These are phyloP conservation scores for Fusarium sp. DNA, from an alignment of 2,329 filamentous ascomycete genomes.

Conservation along the genomic window DNA sequence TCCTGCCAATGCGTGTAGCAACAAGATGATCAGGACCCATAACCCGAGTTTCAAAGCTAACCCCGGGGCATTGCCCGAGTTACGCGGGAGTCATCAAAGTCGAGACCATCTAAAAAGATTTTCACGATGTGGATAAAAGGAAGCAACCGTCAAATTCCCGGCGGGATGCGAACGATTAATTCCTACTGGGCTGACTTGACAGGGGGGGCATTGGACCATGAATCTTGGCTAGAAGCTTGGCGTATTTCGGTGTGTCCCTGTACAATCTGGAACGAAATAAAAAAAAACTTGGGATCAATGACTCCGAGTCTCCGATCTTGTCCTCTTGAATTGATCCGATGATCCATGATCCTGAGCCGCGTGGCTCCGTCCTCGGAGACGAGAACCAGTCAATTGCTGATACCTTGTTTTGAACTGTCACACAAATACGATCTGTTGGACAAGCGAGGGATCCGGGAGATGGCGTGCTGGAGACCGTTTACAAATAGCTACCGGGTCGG, in stretches of 20 bases:
- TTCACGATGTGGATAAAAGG: not conserved
- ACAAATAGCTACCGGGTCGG: not conserved
- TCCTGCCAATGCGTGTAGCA: not conserved
- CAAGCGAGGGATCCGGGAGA: not conserved
- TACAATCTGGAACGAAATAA: not conserved
- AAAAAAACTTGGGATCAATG: not conserved
- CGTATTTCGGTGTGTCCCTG: not conserved
- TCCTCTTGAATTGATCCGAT: not conserved
- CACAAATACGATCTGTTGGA: not conserved
- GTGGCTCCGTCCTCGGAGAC: not conserved
- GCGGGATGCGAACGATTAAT: not conserved
- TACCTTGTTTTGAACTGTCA: not conserved
- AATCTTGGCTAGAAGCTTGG: not conserved
- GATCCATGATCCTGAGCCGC: not conserved
- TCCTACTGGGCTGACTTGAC: not conserved
- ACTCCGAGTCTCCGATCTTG: not conserved
- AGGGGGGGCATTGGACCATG: not conserved
- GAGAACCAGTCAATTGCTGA: not conserved
- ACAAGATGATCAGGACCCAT: not conserved
- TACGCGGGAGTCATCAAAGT: not conserved
- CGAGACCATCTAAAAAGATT: not conserved
- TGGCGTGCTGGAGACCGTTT: not conserved
- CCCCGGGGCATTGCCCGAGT: not conserved
- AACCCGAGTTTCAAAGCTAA: not conserved
- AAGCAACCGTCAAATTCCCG: not conserved